Evolutionary conservation across 345 rosid genomes (phyloP).

Genomic region (Eucalyptus urophylla): DNA sequence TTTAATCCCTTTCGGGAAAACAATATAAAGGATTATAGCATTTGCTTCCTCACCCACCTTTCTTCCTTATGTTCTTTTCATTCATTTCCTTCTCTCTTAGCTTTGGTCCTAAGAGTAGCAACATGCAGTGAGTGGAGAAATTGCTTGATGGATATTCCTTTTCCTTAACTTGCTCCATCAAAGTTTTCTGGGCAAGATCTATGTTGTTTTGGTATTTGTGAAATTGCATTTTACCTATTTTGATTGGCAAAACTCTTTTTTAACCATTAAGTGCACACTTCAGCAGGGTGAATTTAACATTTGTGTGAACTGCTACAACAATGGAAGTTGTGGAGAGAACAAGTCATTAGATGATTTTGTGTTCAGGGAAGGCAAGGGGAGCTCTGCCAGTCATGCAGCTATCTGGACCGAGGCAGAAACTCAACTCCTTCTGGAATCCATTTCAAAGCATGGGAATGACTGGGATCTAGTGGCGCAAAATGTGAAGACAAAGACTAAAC

Average conservation of each 20-base stretch:
- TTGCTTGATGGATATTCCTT: not conserved
- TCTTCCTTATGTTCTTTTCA: not conserved
- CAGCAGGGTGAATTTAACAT: conserved; percentile 32
- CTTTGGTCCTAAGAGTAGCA: not conserved
- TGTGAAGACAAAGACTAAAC: conserved; percentile 60
- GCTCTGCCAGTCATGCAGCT: conserved; percentile 8
- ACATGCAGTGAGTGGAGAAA: not conserved
- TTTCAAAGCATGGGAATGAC: conserved; percentile 67
- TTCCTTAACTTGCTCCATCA: not conserved
- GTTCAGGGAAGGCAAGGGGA: conserved; percentile 14
- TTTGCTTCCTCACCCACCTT: not conserved
- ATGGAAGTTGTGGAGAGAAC: conserved; percentile 50
- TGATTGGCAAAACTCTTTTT: not conserved
- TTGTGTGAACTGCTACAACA: conserved; percentile 56
- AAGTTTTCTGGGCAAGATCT: not conserved
- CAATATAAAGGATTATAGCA: not conserved
- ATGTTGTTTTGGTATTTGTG: not conserved
- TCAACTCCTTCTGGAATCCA: conserved; percentile 70
- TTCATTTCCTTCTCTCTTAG: not conserved
- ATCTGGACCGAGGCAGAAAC: conserved; percentile 86
- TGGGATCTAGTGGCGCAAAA: conserved; percentile 89
- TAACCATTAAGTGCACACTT: not conserved
- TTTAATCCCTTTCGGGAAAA: not conserved
- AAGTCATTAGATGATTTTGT: conserved; percentile 46
- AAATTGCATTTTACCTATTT: not conserved